Evolutionary conservation across 2,329 filamentous ascomycete genomes (phyloP).

Genomic region (Diaporthe velutina): DNA sequence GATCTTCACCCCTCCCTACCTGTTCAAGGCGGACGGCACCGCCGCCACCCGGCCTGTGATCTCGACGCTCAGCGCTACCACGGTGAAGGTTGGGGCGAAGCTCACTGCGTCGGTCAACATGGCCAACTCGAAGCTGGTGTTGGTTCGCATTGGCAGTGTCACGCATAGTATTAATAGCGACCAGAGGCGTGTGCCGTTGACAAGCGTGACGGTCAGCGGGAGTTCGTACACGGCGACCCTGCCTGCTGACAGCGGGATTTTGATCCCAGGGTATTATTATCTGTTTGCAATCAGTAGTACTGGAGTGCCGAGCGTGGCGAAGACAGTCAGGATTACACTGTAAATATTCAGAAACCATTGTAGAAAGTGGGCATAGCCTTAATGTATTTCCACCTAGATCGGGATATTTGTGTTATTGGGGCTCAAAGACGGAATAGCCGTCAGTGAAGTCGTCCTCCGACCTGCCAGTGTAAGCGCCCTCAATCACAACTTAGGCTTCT

Average conservation of each 20-base stretch:
- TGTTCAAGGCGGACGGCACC: slow-evolving; percentile 60
- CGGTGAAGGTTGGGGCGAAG: slow-evolving; percentile 48
- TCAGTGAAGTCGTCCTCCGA: neutral
- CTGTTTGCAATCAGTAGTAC: slow-evolving; percentile 62
- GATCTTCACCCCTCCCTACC: slow-evolving; percentile 68
- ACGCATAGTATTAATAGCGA: slow-evolving; percentile 72
- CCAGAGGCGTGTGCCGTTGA: slow-evolving; percentile 65
- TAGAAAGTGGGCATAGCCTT: neutral
- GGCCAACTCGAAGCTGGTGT: slow-evolving; percentile 49
- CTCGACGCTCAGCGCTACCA: slow-evolving; percentile 44
- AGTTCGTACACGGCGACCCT: slow-evolving; percentile 55
- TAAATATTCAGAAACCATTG: neutral
- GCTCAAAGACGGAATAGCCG: no score
- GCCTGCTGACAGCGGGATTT: slow-evolving; percentile 61
- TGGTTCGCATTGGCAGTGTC: slow-evolving; percentile 62
- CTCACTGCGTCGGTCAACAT: slow-evolving; percentile 47
- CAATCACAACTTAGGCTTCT: neutral
- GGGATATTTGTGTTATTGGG: no score
- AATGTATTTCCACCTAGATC: neutral
- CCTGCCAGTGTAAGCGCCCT: neutral
- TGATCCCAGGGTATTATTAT: slow-evolving; percentile 67
- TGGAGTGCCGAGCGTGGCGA: slow-evolving; percentile 61
- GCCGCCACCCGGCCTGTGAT: slow-evolving; percentile 58
- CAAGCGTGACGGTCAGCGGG: slow-evolving; percentile 43
- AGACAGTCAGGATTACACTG: slow-evolving; percentile 51